A percentile compares a stretch with the other conserved stretches of the same genome.
Evolutionary conservation across 108 stramenopile species (phyloP).

Genomic region (Skeletonema marinoi): DNA sequence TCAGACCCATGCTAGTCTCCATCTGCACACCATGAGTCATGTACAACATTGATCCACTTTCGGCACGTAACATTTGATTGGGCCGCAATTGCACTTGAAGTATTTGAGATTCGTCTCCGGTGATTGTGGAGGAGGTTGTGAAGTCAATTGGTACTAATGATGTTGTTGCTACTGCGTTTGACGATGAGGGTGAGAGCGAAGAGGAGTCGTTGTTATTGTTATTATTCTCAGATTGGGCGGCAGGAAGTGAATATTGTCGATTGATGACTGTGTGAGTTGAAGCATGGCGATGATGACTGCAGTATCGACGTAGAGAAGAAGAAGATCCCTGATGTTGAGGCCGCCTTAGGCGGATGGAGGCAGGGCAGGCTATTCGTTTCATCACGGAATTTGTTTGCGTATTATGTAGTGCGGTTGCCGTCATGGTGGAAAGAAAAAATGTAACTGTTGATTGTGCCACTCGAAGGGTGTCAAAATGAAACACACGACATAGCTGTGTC

Average conservation of each 20-base stretch:
- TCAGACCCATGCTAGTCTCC: conserved; percentile 85
- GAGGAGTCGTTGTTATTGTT: neutral
- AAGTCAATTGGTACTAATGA: conserved; percentile 78
- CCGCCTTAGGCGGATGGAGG: neutral
- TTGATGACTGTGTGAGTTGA: neutral
- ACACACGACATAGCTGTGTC: too few species aligned
- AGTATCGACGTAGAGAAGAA: neutral
- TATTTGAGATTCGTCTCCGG: conserved; percentile 86
- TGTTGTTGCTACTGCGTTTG: neutral
- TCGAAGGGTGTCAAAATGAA: too few species aligned
- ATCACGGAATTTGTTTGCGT: neutral
- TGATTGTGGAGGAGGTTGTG: conserved; percentile 71
- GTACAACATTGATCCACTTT: conserved; percentile 90
- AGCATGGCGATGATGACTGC: neutral
- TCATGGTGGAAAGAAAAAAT: too few species aligned
- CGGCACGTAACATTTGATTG: conserved; percentile 84
- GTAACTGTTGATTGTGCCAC: too few species aligned
- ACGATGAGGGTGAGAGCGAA: neutral
- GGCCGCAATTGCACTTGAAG: conserved; percentile 58
- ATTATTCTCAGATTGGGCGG: neutral
- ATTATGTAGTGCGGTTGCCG: too few species aligned
- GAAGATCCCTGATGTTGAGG: neutral
- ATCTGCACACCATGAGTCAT: conserved; percentile 90
- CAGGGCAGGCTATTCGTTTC: neutral
- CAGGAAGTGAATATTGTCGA: neutral